Percentiles rank a stretch among this genome's conserved stretches.
Conservation (phyloP, 495 filamentous ascomycete genomes). For the Podospora fimiseda region DNA sequence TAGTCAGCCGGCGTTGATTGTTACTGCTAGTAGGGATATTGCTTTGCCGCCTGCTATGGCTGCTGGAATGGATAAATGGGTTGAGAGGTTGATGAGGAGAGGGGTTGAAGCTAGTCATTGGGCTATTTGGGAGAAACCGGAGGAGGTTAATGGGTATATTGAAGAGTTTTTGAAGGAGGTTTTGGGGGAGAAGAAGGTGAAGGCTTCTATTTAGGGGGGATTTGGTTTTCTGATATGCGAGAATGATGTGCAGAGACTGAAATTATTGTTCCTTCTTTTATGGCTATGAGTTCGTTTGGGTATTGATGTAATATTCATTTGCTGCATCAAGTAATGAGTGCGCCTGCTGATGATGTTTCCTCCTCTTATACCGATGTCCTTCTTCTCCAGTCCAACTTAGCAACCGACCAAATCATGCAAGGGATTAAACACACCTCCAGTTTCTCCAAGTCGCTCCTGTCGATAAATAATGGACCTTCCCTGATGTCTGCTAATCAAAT, state of each 20-base stretch:
- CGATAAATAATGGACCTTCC: no score
- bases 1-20: conserved; percentile 63
- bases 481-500: background rate
- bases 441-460: no score
- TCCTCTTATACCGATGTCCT: no score
- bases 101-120: conserved; percentile 63
- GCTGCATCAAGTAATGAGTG: no score
- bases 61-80: conserved; percentile 57
- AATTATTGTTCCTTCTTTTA: background rate
- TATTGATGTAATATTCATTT: no score
- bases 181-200: conserved; percentile 12
- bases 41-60: conserved; percentile 63
- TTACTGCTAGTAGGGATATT: conserved; percentile 61
- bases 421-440: background rate
- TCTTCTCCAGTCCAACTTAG: background rate
- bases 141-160: conserved; percentile 41
- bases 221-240: background rate
- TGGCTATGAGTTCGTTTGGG: no score
- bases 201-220: conserved; percentile 20
- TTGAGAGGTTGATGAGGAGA: conserved; percentile 53
- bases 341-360: no score
- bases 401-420: background rate
- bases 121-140: conserved; percentile 59
- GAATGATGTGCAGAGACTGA: no score
- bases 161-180: conserved; percentile 30